A percentile compares a stretch with the other conserved stretches of the same genome.
Evolutionary conservation across 2,329 filamentous ascomycete genomes (phyloP).

Genomic region (Graphium sp.): DNA sequence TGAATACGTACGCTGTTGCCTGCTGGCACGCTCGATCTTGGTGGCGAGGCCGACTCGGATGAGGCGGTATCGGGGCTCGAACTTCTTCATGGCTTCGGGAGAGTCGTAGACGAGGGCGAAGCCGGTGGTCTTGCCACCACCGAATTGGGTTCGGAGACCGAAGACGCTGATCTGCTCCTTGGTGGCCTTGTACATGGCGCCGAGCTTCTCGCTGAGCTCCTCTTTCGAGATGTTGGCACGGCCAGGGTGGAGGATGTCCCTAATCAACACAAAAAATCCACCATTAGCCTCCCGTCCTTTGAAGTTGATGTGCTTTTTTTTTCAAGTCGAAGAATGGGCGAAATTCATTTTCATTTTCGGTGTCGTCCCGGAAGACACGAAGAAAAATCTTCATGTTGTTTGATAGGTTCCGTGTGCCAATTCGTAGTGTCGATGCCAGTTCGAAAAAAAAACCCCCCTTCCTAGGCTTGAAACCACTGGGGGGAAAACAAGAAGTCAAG

Average conservation of each 20-base stretch:
- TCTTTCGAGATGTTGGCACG: conserved; percentile 98
- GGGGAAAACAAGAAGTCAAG: conserved; percentile 5
- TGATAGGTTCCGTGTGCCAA: too few relatives aligned
- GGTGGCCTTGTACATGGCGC: conserved; percentile 91
- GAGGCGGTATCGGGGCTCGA: conserved; percentile 96
- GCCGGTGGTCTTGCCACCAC: conserved; percentile 98
- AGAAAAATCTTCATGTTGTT: too few relatives aligned
- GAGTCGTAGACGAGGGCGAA: conserved; percentile 99
- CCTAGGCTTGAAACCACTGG: conserved; percentile 1
- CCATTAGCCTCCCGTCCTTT: too few relatives aligned
- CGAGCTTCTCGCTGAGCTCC: conserved; percentile 89
- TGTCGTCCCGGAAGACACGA: too few relatives aligned
- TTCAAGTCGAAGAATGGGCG: too few relatives aligned
- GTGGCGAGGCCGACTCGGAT: conserved; percentile 80
- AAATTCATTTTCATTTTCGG: too few relatives aligned
- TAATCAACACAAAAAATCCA: conserved; percentile 20
- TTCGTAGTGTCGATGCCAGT: background rate
- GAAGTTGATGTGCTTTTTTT: too few relatives aligned
- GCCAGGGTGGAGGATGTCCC: conserved; percentile 98
- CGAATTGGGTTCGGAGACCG: conserved; percentile 95
- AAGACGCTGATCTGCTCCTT: conserved; percentile 98
- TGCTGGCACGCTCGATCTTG: conserved; percentile 94
- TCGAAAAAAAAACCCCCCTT: conserved; percentile 5
- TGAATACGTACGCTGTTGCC: conserved; percentile 87
- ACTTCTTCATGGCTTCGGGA: conserved; percentile 97